Percentiles rank a stretch among this genome's conserved stretches.
These are phyloP conservation scores for Poa annua DNA, from an alignment of 176 grass and related monocot species.

Conservation along the genomic window DNA sequence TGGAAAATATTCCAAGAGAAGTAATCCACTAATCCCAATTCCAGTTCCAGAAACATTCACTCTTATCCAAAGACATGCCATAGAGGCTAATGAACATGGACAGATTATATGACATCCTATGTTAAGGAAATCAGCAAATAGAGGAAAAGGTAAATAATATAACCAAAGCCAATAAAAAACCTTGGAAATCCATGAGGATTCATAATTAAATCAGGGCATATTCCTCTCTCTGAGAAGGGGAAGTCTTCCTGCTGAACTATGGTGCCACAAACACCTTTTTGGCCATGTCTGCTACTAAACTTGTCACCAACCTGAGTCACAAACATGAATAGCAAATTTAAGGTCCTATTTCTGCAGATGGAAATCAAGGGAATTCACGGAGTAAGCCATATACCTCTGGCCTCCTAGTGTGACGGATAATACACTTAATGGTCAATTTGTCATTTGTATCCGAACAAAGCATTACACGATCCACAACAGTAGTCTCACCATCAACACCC, in stretches of 20 bases:
- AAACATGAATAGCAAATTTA: conserved; percentile 32
- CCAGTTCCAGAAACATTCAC: conserved; percentile 11
- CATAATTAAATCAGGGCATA: conserved; percentile 99
- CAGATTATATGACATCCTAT: conserved; percentile 1
- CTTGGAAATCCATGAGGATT: conserved; percentile 98
- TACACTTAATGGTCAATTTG: conserved; percentile 89
- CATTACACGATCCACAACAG: conserved; percentile 85
- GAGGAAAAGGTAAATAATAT: neutral
- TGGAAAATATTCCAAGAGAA: neutral
- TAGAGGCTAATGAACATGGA: neutral
- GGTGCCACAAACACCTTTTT: conserved; percentile 97
- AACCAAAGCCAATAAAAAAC: conserved; percentile 50
- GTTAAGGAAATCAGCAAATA: conserved; percentile 34
- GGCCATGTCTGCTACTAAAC: conserved; percentile 98
- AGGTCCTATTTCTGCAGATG: conserved; percentile 21
- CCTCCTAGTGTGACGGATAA: conserved; percentile 84
- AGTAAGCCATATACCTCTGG: conserved; percentile 67
- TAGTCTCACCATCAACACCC: conserved; percentile 92
- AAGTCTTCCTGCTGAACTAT: conserved; percentile 99
- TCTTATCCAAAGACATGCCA: conserved; percentile 27
- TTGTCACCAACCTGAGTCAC: conserved; percentile 85
- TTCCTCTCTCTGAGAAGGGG: conserved; percentile 88
- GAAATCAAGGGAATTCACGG: conserved; percentile 32
- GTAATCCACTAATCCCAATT: neutral
- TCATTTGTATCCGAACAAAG: conserved; percentile 87